Conservation (phyloP, 805 yeast species). For the Wickerhamomyces rabaulensis region DNA sequence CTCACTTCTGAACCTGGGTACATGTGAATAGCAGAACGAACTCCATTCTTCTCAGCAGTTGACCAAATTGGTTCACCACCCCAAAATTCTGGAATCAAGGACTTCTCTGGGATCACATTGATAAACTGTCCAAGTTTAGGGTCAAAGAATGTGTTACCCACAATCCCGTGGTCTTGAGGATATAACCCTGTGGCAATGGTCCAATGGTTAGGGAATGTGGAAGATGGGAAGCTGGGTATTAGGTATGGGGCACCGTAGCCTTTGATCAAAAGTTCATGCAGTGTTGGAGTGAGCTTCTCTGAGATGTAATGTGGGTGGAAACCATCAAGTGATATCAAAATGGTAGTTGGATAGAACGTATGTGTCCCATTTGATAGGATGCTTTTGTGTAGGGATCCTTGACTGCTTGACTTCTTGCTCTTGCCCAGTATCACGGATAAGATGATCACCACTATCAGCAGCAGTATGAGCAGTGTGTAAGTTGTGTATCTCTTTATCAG, state of each 20-base stretch:
- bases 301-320: slow-evolving; percentile 87
- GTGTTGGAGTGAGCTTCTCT: slow-evolving; percentile 58
- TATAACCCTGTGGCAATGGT: slow-evolving; percentile 80
- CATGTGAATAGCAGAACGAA: slow-evolving; percentile 79
- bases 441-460: slow-evolving; percentile 14
- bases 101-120: slow-evolving; percentile 50
- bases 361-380: slow-evolving; percentile 22
- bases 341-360: slow-evolving; percentile 59
- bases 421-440: slow-evolving; percentile 15
- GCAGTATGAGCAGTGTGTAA: slow-evolving; percentile 3
- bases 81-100: slow-evolving; percentile 65
- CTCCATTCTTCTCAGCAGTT: slow-evolving; percentile 60
- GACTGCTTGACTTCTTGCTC: background rate
- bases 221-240: slow-evolving; percentile 83
- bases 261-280: slow-evolving; percentile 50
- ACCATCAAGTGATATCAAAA: slow-evolving; percentile 79
- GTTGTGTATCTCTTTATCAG: slow-evolving; percentile 5
- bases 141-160: slow-evolving; percentile 77
- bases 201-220: slow-evolving; percentile 92
- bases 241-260: slow-evolving; percentile 72
- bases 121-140: slow-evolving; percentile 52
- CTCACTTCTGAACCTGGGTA: slow-evolving; percentile 92
- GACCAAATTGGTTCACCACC: slow-evolving; percentile 90
- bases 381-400: background rate
- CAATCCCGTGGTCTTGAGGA: slow-evolving; percentile 83